These are phyloP conservation scores for Alternaria panax DNA, from an alignment of 2,329 filamentous ascomycete species.

Conservation along the genomic window DNA sequence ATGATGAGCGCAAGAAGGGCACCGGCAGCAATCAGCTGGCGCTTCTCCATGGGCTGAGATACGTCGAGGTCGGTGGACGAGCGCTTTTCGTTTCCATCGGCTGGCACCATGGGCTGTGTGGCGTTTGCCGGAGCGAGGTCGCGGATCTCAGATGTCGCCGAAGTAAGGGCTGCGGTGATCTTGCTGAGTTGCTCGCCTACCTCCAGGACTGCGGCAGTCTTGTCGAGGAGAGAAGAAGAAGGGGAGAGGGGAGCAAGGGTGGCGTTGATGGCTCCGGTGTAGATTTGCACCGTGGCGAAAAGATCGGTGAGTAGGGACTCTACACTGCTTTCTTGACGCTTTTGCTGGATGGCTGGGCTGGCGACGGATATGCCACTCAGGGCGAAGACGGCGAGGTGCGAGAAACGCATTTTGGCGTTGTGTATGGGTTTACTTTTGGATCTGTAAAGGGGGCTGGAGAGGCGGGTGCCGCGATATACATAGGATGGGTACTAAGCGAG, in stretches of 20 bases:
- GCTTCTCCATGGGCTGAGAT: conserved; percentile 5
- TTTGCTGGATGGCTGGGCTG: conserved; percentile 12
- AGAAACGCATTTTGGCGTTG: conserved; percentile 24
- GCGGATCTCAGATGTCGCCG: conserved; percentile 19
- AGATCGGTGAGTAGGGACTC: conserved; percentile 25
- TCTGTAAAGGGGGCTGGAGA: neutral
- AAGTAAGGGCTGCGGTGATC: conserved; percentile 22
- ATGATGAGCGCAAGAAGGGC: conserved; percentile 27
- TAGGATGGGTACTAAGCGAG: neutral
- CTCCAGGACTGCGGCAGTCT: conserved; percentile 25
- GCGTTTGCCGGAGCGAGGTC: conserved; percentile 14
- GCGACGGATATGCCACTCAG: conserved; percentile 26
- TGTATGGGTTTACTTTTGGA: neutral
- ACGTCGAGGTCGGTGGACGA: neutral
- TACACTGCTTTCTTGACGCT: conserved; percentile 14
- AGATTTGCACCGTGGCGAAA: conserved; percentile 26
- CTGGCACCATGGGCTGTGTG: neutral
- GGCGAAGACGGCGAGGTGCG: conserved; percentile 19
- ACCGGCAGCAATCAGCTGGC: conserved; percentile 18
- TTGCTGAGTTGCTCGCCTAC: conserved; percentile 25
- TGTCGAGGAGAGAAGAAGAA: conserved; percentile 24
- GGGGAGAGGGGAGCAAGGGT: conserved; percentile 27
- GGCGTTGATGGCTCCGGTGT: conserved; percentile 30
- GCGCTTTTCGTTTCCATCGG: neutral
- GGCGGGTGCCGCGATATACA: neutral